Percentiles rank a stretch among this genome's conserved stretches.
Evolutionary conservation across 495 filamentous ascomycete genomes (phyloP).

Genomic region (Xylaria venustula): DNA sequence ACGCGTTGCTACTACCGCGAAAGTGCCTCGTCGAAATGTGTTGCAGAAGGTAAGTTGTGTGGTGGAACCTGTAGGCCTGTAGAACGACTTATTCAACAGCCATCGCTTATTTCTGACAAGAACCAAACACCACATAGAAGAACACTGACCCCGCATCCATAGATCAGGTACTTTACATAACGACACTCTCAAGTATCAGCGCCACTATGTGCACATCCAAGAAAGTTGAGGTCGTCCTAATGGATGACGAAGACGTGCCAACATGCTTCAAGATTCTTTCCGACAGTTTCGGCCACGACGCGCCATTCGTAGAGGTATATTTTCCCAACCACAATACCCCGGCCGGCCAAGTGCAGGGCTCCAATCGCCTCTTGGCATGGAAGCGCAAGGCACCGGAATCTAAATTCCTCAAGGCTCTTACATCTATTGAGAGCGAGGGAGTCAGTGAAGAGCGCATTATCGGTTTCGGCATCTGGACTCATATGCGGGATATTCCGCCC

Average conservation of each 20-base stretch:
- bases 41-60: too few species aligned
- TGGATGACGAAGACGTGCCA: constrained; percentile 22
- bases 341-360: constrained; percentile 16
- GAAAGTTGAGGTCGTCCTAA: too few species aligned
- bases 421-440: neutral
- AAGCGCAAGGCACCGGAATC: constrained; percentile 7
- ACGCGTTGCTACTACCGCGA: too few species aligned
- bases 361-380: constrained; percentile 18
- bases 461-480: constrained; percentile 26
- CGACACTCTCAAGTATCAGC: too few species aligned
- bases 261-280: constrained; percentile 24
- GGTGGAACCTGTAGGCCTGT: too few species aligned
- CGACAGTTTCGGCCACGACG: constrained; percentile 21
- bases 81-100: too few species aligned
- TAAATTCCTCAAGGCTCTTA: constrained; percentile 20
- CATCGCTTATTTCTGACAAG: too few species aligned
- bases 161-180: too few species aligned
- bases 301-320: constrained; percentile 24
- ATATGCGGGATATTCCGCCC: constrained; percentile 19
- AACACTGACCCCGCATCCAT: too few species aligned
- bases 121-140: too few species aligned
- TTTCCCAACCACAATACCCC: constrained; percentile 23
- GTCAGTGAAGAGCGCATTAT: constrained; percentile 6
- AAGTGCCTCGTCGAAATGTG: too few species aligned
- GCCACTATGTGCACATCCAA: too few species aligned